Conservation (phyloP, 2,329 filamentous ascomycete genomes). For the Exophiala spinifera region DNA sequence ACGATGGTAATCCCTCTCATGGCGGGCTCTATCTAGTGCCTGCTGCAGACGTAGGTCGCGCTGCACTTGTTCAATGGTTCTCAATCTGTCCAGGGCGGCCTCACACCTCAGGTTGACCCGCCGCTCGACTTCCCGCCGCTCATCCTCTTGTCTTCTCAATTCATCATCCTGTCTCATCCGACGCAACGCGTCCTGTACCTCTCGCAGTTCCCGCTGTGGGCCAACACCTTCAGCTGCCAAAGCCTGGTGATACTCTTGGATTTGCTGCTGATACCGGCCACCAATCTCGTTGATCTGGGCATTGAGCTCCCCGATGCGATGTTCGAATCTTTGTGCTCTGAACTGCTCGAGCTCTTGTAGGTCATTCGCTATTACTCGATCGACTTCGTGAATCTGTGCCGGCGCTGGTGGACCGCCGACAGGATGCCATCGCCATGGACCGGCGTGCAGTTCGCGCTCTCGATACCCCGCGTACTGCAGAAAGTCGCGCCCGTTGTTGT, state of each 20-base stretch:
- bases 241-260: constrained; percentile 1
- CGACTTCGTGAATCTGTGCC: background rate
- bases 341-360: constrained; percentile 10
- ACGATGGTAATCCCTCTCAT: background rate
- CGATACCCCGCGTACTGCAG: constrained; percentile 5
- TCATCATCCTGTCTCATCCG: background rate
- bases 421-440: background rate
- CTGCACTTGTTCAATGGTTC: background rate
- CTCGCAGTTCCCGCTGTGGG: background rate
- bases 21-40: background rate
- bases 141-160: background rate
- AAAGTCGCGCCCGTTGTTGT: background rate
- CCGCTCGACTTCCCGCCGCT: background rate
- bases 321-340: constrained; percentile 1
- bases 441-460: background rate
- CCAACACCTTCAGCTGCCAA: background rate
- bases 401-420: background rate
- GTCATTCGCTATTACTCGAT: constrained; percentile 9
- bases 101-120: background rate
- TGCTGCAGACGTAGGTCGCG: background rate
- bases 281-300: constrained; percentile 5
- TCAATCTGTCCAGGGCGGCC: background rate
- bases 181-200: no score
- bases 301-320: constrained; percentile 4
- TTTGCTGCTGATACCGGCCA: background rate